phyloP scores from a whole-genome alignment of 257 asterid genomes.

The Datura wrightii region DNA sequence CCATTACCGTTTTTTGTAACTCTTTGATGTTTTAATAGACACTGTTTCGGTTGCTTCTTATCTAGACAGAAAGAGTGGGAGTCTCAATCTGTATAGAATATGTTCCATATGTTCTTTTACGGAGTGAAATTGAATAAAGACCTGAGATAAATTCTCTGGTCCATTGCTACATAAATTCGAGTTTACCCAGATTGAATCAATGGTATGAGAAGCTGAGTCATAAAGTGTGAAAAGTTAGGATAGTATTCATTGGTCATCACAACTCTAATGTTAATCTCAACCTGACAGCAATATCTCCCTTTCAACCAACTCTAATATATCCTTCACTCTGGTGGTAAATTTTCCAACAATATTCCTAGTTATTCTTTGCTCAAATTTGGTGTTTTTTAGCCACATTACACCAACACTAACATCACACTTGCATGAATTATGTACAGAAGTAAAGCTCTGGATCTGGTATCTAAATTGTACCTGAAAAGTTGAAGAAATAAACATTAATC shows the following conservation, averaged over 20 bases:
- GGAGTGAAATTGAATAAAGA: background rate
- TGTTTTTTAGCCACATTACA: conserved; percentile 69
- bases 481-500: background rate
- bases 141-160: background rate
- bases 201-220: conserved; percentile 1
- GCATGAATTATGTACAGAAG: conserved; percentile 54
- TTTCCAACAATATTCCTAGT: conserved; percentile 61
- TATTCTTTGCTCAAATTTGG: conserved; percentile 69
- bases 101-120: background rate
- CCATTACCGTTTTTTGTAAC: too few species aligned
- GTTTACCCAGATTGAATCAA: background rate
- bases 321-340: conserved; percentile 59
- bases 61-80: background rate
- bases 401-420: conserved; percentile 68
- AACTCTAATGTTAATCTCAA: conserved; percentile 16
- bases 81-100: background rate
- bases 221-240: background rate
- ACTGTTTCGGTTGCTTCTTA: background rate
- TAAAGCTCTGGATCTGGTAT: conserved; percentile 59
- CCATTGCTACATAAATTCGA: background rate
- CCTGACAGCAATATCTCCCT: conserved; percentile 57
- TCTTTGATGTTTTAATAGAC: background rate
- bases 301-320: conserved; percentile 61
- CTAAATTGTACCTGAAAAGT: conserved; percentile 66
- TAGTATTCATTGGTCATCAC: background rate